phyloP scores from a whole-genome alignment of 371 early-diverging fungal genomes.

The Coemansia linderi region DNA sequence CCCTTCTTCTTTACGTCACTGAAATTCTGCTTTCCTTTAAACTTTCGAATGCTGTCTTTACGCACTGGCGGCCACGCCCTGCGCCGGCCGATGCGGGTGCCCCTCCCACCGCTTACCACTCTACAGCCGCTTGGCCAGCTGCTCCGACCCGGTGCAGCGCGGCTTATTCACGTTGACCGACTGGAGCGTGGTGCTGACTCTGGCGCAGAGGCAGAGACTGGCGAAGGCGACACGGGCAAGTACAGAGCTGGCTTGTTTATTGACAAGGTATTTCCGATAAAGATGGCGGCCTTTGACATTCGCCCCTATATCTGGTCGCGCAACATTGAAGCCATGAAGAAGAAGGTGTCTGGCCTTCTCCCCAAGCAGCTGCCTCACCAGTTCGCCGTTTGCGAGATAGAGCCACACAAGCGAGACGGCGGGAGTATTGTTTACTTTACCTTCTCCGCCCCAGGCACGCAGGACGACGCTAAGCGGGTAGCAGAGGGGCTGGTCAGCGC shows the following conservation, averaged over 20 bases:
- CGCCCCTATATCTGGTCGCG: constrained; percentile 43
- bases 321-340: constrained; percentile 30
- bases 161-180: constrained; percentile 33
- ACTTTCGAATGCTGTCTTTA: neutral
- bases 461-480: constrained; percentile 13
- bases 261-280: constrained; percentile 57
- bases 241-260: constrained; percentile 47
- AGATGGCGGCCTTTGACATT: constrained; percentile 49
- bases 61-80: neutral
- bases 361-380: constrained; percentile 56
- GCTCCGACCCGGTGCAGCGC: neutral
- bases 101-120: neutral
- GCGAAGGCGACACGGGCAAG: constrained; percentile 1
- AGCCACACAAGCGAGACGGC: constrained; percentile 61
- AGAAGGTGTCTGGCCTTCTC: constrained; percentile 53
- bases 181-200: constrained; percentile 6
- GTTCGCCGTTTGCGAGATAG: constrained; percentile 56
- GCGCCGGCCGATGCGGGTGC: neutral
- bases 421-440: constrained; percentile 63
- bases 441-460: constrained; percentile 21
- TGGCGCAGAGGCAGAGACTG: neutral
- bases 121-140: neutral
- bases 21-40: neutral
- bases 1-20: neutral
- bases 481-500: constrained; percentile 26